Percentiles rank a stretch among this genome's conserved stretches.
These are phyloP conservation scores for Meira miltonrushii DNA, from an alignment of 1,284 basidiomycete species.

Conservation along the genomic window DNA sequence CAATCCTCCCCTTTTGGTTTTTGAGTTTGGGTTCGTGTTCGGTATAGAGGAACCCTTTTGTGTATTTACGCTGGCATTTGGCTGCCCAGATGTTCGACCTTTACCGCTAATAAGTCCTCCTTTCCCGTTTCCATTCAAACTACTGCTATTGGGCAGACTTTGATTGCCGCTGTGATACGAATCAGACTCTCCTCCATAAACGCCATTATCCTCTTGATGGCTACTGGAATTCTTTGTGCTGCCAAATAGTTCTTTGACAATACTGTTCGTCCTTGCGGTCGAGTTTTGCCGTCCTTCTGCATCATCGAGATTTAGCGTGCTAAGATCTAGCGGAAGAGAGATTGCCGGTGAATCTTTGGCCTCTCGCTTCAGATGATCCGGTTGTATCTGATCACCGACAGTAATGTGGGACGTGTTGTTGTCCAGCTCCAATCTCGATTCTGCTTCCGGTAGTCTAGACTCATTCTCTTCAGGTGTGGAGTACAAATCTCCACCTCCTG, in stretches of 20 bases:
- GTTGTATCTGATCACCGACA: conserved; percentile 49
- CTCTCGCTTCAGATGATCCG: conserved; percentile 45
- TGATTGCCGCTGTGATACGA: not conserved
- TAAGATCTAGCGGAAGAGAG: not conserved
- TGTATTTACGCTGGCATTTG: not conserved
- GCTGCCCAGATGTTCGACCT: not conserved
- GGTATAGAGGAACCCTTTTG: too few species aligned
- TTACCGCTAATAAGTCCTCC: not conserved
- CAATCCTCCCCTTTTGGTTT: conserved; percentile 16
- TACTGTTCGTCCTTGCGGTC: not conserved
- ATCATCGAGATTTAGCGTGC: not conserved
- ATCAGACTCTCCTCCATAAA: not conserved
- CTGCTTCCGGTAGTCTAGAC: not conserved
- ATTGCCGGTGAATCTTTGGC: not conserved
- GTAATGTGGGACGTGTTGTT: conserved; percentile 45
- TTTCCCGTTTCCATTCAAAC: not conserved
- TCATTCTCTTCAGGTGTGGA: not conserved
- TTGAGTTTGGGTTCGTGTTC: not conserved
- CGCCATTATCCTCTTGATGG: not conserved
- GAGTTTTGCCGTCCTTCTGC: not conserved
- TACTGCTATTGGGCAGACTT: not conserved
- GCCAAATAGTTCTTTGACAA: too few species aligned
- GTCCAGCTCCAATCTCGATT: conserved; percentile 9
- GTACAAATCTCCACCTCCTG: too few species aligned
- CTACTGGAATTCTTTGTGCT: too few species aligned